Evolutionary conservation across 148 eudicot genomes (phyloP).

Genomic region (Camellia granthamiana): DNA sequence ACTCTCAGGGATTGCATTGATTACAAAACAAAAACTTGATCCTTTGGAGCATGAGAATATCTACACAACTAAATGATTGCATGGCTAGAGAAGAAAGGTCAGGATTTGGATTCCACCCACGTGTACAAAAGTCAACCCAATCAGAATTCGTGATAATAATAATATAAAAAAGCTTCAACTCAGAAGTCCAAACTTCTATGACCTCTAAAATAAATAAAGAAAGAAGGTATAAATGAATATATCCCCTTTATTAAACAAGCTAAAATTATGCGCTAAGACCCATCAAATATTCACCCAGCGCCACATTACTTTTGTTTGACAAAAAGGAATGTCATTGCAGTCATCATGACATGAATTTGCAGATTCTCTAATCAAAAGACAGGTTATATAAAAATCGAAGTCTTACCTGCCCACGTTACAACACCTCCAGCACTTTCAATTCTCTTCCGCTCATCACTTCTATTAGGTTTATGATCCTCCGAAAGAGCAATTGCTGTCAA

Average conservation of each 20-base stretch:
- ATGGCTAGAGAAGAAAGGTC: neutral
- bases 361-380: neutral
- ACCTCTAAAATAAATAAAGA: neutral
- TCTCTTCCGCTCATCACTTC: constrained; percentile 90
- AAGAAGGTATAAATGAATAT: neutral
- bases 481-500: constrained; percentile 89
- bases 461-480: constrained; percentile 97
- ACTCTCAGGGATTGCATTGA: neutral
- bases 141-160: neutral
- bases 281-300: neutral
- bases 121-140: neutral
- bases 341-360: neutral
- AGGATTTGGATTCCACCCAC: neutral
- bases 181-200: neutral
- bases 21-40: neutral
- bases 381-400: neutral
- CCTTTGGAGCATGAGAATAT: neutral
- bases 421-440: constrained; percentile 96
- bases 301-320: neutral
- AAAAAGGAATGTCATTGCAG: neutral
- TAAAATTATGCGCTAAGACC: neutral
- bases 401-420: constrained; percentile 98
- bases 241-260: neutral
- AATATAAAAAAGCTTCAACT: constrained; percentile 8
- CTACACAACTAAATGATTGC: neutral